A percentile compares a stretch with the other conserved stretches of the same genome.
These are phyloP conservation scores for Ustilago nuda DNA, from an alignment of 1,284 basidiomycete species.

Conservation along the genomic window DNA sequence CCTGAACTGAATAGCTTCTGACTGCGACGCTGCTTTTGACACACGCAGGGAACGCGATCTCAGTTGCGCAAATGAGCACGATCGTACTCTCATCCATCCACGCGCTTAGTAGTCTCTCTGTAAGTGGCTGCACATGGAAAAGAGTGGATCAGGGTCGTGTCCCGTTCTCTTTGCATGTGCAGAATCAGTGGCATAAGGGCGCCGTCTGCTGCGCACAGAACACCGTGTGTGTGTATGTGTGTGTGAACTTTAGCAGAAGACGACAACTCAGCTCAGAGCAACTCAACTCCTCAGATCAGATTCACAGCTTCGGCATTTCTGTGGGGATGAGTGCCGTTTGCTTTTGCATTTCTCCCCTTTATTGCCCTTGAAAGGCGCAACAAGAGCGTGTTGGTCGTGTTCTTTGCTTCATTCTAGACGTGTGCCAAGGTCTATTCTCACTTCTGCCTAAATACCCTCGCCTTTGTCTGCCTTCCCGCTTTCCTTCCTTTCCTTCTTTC, in stretches of 20 bases:
- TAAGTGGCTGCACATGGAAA: neutral
- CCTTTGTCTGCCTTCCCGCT: conserved; percentile 15
- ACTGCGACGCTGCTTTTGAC: conserved; percentile 1
- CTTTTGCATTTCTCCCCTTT: neutral
- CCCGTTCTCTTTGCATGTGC: conserved; percentile 17
- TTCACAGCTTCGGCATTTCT: conserved; percentile 7
- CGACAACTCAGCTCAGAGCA: too few species aligned
- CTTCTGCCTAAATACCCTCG: conserved; percentile 14
- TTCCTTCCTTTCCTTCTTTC: conserved; percentile 9
- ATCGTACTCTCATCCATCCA: neutral
- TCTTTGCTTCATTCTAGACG: conserved; percentile 8
- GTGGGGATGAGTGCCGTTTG: neutral
- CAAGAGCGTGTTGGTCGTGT: conserved; percentile 20
- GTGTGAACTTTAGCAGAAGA: neutral
- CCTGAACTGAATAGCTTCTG: neutral
- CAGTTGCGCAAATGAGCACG: neutral
- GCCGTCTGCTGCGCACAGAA: neutral
- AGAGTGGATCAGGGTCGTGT: conserved; percentile 16
- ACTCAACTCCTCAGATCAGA: neutral
- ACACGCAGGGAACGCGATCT: neutral
- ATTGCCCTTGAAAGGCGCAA: conserved; percentile 1
- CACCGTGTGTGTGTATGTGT: neutral
- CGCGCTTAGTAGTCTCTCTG: neutral
- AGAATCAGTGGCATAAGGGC: neutral
- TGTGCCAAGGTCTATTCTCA: conserved; percentile 12